Percentiles rank a stretch among this genome's conserved stretches.
Evolutionary conservation across 2,329 filamentous ascomycete species (phyloP).

Genomic region (Cytospora piceae): DNA sequence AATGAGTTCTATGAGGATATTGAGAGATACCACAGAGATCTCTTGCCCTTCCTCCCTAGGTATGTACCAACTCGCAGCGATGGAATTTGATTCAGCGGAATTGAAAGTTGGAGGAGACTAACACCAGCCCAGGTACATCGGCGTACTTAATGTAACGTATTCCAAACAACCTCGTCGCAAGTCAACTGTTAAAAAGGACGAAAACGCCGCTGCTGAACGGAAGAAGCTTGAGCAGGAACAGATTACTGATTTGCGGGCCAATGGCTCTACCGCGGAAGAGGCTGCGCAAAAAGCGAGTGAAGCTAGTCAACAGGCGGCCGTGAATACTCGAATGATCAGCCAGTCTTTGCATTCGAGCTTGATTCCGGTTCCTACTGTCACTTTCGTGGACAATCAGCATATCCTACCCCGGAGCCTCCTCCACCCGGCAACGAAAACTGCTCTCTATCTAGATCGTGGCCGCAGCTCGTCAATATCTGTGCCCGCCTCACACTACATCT

Average conservation of each 20-base stretch:
- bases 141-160: slow-evolving; percentile 94
- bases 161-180: slow-evolving; percentile 77
- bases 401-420: slow-evolving; percentile 88
- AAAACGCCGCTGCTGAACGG: slow-evolving; percentile 42
- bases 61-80: slow-evolving; percentile 44
- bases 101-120: slow-evolving; percentile 29
- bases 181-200: slow-evolving; percentile 57
- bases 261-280: slow-evolving; percentile 31
- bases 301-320: slow-evolving; percentile 33
- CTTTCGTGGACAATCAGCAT: slow-evolving; percentile 91
- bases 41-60: slow-evolving; percentile 90
- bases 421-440: slow-evolving; percentile 52
- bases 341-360: slow-evolving; percentile 73
- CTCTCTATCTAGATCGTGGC: slow-evolving; percentile 39
- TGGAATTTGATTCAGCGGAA: too few species aligned
- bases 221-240: slow-evolving; percentile 41
- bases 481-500: slow-evolving; percentile 33
- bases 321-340: slow-evolving; percentile 57
- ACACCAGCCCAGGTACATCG: slow-evolving; percentile 74
- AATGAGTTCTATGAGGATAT: slow-evolving; percentile 99
- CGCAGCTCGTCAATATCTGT: slow-evolving; percentile 44
- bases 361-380: slow-evolving; percentile 81
- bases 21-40: slow-evolving; percentile 85
- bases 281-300: slow-evolving; percentile 30
- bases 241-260: slow-evolving; percentile 30